A percentile compares a stretch with the other conserved stretches of the same genome.
Conservation (phyloP, 306 rosid genomes). For the Rosa chinensis region DNA sequence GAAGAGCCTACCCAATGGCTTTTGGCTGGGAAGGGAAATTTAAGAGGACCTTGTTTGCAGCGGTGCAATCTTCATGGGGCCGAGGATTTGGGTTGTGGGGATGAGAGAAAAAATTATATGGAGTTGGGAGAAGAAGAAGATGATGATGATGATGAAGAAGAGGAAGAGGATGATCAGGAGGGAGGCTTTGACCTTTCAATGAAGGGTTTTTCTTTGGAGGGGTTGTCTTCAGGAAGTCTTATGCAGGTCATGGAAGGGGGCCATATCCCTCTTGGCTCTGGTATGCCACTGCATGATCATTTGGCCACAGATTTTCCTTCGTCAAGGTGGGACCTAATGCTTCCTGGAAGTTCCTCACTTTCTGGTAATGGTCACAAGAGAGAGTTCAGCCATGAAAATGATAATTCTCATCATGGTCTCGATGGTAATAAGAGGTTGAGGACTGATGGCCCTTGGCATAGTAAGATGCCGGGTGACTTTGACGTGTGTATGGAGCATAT, state of each 20-base stretch:
- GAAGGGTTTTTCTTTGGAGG: slow-evolving; percentile 55
- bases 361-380: slow-evolving; percentile 77
- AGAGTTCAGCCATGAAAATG: slow-evolving; percentile 49
- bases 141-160: slow-evolving; percentile 14
- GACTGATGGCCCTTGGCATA: slow-evolving; percentile 58
- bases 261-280: slow-evolving; percentile 53
- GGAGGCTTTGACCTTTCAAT: slow-evolving; percentile 53
- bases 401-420: slow-evolving; percentile 44
- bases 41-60: slow-evolving; percentile 44
- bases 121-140: slow-evolving; percentile 35
- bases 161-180: slow-evolving; percentile 36
- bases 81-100: slow-evolving; percentile 36
- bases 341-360: slow-evolving; percentile 45
- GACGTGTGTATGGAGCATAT: slow-evolving; percentile 60
- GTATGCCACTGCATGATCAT: slow-evolving; percentile 62
- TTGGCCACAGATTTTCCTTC: slow-evolving; percentile 57
- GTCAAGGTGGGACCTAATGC: slow-evolving; percentile 55
- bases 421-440: slow-evolving; percentile 65
- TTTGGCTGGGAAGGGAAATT: slow-evolving; percentile 41
- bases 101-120: slow-evolving; percentile 32
- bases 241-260: slow-evolving; percentile 53
- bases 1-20: slow-evolving; percentile 55
- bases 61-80: slow-evolving; percentile 42
- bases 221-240: slow-evolving; percentile 58
- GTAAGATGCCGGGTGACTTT: slow-evolving; percentile 46